Base-by-base conservation (phyloP, 352 stramenopile genomes). In the Phytophthora fragariae region DNA sequence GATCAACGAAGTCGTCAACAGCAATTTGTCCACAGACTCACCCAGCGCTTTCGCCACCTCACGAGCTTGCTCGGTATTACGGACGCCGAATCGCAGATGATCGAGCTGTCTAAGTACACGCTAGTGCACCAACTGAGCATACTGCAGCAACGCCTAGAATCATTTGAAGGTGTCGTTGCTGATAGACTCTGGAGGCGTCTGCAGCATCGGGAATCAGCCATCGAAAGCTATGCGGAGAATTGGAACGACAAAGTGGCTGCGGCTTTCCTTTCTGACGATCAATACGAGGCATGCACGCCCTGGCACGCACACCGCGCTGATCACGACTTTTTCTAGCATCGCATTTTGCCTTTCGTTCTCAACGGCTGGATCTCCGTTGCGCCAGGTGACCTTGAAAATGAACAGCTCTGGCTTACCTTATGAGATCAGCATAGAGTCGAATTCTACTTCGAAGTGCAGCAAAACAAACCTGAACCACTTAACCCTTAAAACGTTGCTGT, bases 161-260 rank as follows among this genome's bases (percentile, higher is more conserved):
- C 77, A 4, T 78, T 75, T n/a, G 67, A 85, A 19, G 54, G 63
- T 2, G 67, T 90, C 10, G 73, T 62, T 29, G 77, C 80, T 3
- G 65, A 85, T 33, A 70, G 79, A 24, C 59, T 92, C 5, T 76
- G 71, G 49, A 62, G 33, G 21, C 80, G 84, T 2, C 47, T 92
- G 12, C 70, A 66, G 11, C 71, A 83, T 29, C 77, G 75, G 11
- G 35, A 84, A 24, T 55, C 75, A 39, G 84, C 80, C 3, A 57
- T 75, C 14, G 58, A 68, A 29, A 71, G 49, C 33, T 70, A 54
- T 15, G 41, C 39, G 1, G 54, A 12, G 15, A 33, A 41, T 19
- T 73, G 57, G 70, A 68, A 62, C 21, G 57, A n/a, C n/a, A n/a
- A n/a, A n/a, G n/a, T n/a, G n/a, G n/a, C n/a, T n/a, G n/a, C n/a